phyloP scores from a whole-genome alignment of 768 basidiomycete genomes.

The Serendipita sp. region DNA sequence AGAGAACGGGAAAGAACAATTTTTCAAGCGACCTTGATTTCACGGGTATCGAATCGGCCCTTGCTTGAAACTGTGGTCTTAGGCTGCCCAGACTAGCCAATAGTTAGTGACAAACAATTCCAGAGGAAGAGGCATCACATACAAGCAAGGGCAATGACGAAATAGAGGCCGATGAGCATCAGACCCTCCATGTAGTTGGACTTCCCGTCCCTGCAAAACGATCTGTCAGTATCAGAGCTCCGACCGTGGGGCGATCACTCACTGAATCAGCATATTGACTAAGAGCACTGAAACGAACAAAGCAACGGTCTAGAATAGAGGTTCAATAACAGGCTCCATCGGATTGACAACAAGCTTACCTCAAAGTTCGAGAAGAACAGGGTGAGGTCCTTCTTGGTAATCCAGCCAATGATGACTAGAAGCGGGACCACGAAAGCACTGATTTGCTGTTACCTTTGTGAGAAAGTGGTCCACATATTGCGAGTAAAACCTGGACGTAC shows the following conservation, averaged over 20 bases:
- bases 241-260: constrained; percentile 4
- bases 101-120: constrained; percentile 6
- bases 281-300: constrained; percentile 81
- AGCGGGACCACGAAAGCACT: constrained; percentile 75
- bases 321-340: not conserved
- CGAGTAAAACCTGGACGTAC: constrained; percentile 26
- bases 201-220: constrained; percentile 48
- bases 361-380: constrained; percentile 80
- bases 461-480: not conserved
- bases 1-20: no score
- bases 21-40: no score
- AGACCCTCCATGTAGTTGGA: constrained; percentile 89
- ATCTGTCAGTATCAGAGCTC: constrained; percentile 2
- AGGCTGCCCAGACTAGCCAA: constrained; percentile 31
- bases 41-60: no score
- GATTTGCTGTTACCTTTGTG: constrained; percentile 43
- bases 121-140: constrained; percentile 16
- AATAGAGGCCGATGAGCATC: constrained; percentile 52
- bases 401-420: constrained; percentile 81
- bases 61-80: constrained; percentile 8
- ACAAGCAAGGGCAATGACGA: constrained; percentile 72
- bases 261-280: constrained; percentile 58
- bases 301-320: constrained; percentile 43
- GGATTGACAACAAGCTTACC: constrained; percentile 23
- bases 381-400: constrained; percentile 54